Conservation (phyloP, 352 stramenopile genomes). For the Globisporangium ultimum region DNA sequence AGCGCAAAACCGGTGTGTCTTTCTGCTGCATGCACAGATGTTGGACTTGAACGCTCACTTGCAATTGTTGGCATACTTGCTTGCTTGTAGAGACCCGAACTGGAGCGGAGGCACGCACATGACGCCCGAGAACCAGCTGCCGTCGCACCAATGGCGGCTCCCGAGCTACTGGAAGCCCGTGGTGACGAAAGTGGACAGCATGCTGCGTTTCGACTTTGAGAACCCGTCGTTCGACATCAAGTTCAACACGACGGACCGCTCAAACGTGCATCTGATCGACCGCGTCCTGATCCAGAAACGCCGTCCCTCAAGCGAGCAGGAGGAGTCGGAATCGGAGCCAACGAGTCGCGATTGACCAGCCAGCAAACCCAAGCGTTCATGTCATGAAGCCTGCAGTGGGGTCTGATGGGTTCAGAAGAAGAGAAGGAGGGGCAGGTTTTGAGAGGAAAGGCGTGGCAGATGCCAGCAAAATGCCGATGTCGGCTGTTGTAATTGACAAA, state of each 20-base stretch:
- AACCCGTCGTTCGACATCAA: conserved; percentile 70
- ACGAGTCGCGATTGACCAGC: background rate
- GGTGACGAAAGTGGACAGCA: conserved; percentile 79
- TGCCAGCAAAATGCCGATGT: no score
- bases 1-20: background rate
- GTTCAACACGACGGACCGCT: conserved; percentile 75
- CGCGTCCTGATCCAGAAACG: conserved; percentile 52
- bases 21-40: background rate
- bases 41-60: background rate
- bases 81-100: conserved; percentile 46
- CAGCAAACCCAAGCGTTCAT: no score
- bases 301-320: background rate
- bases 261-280: conserved; percentile 80
- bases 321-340: background rate
- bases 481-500: no score
- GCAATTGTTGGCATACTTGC: background rate
- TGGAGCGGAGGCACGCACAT: conserved; percentile 69
- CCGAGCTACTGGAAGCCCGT: conserved; percentile 84
- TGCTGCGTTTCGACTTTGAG: conserved; percentile 83
- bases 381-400: no score
- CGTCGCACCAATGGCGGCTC: conserved; percentile 64
- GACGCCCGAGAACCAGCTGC: conserved; percentile 51
- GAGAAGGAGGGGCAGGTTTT: no score
- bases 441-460: no score
- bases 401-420: no score